Evolutionary conservation across 2,329 filamentous ascomycete genomes (phyloP).

Genomic region (Cryphonectria naterciae): DNA sequence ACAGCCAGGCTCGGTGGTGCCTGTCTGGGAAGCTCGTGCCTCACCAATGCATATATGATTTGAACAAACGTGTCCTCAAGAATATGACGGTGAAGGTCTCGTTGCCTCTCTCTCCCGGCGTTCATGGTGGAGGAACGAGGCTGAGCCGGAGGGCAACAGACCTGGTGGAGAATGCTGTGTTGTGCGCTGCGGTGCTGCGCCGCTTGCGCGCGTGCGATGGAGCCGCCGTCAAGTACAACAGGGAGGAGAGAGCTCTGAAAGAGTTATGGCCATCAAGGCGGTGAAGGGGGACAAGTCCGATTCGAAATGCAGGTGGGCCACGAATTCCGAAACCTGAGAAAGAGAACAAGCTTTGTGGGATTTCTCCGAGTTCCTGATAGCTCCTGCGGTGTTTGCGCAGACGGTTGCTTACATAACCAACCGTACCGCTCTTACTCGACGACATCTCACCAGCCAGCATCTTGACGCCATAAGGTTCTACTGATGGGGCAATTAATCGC

Average conservation of each 20-base stretch:
- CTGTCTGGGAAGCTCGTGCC: not conserved
- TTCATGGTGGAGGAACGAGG: not conserved
- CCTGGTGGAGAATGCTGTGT: not conserved
- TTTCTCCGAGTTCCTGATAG: not conserved
- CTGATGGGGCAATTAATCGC: constrained; percentile 5
- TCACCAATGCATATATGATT: not conserved
- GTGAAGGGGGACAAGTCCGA: not conserved
- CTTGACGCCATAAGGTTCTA: not conserved
- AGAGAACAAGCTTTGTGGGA: not conserved
- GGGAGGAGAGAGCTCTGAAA: not conserved
- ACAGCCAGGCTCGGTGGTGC: not conserved
- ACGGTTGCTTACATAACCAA: not conserved
- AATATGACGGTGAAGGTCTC: not conserved
- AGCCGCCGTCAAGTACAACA: not conserved
- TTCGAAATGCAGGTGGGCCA: not conserved
- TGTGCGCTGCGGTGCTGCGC: not conserved
- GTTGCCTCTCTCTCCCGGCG: not conserved
- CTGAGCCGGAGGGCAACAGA: not conserved
- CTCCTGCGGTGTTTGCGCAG: not conserved
- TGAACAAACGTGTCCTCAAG: not conserved
- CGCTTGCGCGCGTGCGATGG: not conserved
- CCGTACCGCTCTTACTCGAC: not conserved
- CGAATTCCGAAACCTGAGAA: not conserved
- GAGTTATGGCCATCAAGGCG: not conserved
- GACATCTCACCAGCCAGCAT: not conserved